Conservation (phyloP, 1,284 basidiomycete genomes). For the Malassezia vespertilionis region DNA sequence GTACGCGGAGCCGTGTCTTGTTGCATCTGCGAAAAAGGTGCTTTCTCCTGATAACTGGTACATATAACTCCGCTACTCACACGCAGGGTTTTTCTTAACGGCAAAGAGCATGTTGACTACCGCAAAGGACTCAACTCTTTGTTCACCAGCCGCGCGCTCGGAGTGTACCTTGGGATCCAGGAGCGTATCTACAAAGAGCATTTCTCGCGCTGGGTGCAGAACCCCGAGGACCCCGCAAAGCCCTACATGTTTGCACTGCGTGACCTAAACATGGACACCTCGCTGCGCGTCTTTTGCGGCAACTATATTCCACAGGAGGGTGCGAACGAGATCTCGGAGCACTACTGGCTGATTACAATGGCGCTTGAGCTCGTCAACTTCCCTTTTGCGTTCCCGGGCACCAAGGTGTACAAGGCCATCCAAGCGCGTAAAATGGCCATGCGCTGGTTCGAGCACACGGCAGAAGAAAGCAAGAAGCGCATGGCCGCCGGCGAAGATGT, state of each 20-base stretch:
- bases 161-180: constrained; percentile 77
- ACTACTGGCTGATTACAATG: constrained; percentile 90
- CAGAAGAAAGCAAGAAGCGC: constrained; percentile 66
- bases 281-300: constrained; percentile 87
- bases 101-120: constrained; percentile 87
- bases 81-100: constrained; percentile 86
- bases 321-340: constrained; percentile 69
- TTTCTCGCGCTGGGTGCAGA: constrained; percentile 52
- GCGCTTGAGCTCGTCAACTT: constrained; percentile 98
- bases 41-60: constrained; percentile 80
- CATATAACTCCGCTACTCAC: constrained; percentile 12
- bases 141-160: constrained; percentile 64
- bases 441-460: constrained; percentile 70
- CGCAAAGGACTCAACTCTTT: constrained; percentile 79
- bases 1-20: constrained; percentile 63
- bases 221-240: constrained; percentile 29
- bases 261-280: constrained; percentile 93
- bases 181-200: constrained; percentile 72
- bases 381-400: constrained; percentile 66
- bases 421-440: constrained; percentile 82
- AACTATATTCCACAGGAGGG: constrained; percentile 72
- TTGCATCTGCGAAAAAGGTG: constrained; percentile 80
- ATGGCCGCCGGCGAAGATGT: constrained; percentile 74
- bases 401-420: constrained; percentile 88
- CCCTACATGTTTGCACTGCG: constrained; percentile 77